Base-by-base conservation (phyloP, 176 grass and related monocot genomes). In the Neostapfia colusana region DNA sequence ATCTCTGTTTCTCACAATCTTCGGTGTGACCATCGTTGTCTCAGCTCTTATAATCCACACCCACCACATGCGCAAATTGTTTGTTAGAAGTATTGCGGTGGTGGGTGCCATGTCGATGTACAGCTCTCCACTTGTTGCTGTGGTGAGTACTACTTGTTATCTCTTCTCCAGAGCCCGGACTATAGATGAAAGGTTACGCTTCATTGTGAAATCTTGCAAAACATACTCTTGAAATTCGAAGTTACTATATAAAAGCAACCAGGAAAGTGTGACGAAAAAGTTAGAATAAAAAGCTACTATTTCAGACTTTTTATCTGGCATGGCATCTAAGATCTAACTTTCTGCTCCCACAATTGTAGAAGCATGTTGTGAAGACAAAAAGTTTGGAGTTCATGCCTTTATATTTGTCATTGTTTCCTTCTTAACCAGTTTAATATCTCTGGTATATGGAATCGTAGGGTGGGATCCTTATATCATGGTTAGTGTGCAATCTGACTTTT, bases 81-180 rank as follows among this genome's bases (percentile, higher is more conserved):
- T 94, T 69, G 85, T 90, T 28, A 85, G 91, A 15, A 88, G 88
- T 17, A 70, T 90, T 70, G 88, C 79, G 23, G 42, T 88, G 45
- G 82, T 81, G 28, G 69, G 85, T 46, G 88, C 88, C 44, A 72
- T 90, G 69, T 88, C 83, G 25, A 94, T 94, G 91, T 94, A 90
- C 48, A 51, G 88, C 41, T 86, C 85, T 70, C 91, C 88, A 0
- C 70, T 94, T 43, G 75, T 90, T 8, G 88, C 88, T 59, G 46
- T 75, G 85, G 91, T 94, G 42, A 56, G 88, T 74, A 68, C 40
- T 57, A 49, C 70, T 60, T 75, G 31, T 15, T 84, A 46, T 12
- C 1, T 42, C 10, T 42, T 7, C 40, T 42, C 40, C 40, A 42
- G 0, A 42, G 10, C 40, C 7, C 40, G 40, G 40, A 42, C 7